phyloP scores from a whole-genome alignment of 805 yeast species.

The Saccharomycopsis schoenii region DNA sequence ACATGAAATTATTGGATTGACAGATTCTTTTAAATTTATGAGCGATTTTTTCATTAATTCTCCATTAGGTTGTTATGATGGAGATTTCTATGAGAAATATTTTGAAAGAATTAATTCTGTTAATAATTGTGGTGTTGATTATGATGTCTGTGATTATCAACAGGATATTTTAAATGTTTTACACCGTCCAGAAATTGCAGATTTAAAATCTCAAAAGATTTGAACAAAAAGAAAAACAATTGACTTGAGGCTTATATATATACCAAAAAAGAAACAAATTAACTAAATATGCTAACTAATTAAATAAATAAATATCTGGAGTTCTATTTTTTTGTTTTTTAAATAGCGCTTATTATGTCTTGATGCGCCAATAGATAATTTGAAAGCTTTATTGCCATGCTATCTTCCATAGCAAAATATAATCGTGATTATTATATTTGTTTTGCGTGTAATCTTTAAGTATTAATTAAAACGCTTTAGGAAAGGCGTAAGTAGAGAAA shows the following conservation, averaged over 20 bases:
- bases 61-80: constrained; percentile 71
- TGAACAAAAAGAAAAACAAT: neutral
- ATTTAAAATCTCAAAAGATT: neutral
- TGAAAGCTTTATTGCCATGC: too few relatives aligned
- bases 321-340: too few relatives aligned
- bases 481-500: too few relatives aligned
- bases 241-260: too few relatives aligned
- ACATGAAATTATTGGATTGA: constrained; percentile 62
- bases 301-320: too few relatives aligned
- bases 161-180: constrained; percentile 30
- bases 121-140: constrained; percentile 41
- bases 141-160: constrained; percentile 44
- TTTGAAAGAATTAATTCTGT: constrained; percentile 51
- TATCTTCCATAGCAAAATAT: too few relatives aligned
- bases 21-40: constrained; percentile 68
- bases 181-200: constrained; percentile 24
- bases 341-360: too few relatives aligned
- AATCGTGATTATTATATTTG: too few relatives aligned
- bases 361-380: too few relatives aligned
- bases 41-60: constrained; percentile 77
- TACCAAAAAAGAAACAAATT: neutral
- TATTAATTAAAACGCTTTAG: too few relatives aligned
- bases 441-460: too few relatives aligned
- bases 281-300: too few relatives aligned
- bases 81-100: constrained; percentile 76